Evolutionary conservation across 306 rosid genomes (phyloP), one percentile per base, ranked within the genome.

Genomic region (Casuarina glauca): DNA sequence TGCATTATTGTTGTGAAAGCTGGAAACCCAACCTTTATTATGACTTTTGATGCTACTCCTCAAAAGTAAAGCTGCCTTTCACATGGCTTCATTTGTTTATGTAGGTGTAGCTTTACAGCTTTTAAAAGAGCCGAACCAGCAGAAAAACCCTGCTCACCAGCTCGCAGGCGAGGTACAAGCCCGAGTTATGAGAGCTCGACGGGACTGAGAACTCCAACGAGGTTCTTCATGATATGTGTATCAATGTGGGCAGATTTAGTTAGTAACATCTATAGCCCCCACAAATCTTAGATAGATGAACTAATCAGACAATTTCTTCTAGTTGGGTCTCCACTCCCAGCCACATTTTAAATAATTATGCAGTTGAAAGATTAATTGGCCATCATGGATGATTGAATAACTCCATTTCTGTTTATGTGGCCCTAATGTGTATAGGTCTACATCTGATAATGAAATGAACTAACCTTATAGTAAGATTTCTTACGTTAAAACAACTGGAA

Each of bases 1-100:
- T 86, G 85, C 73, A 92, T 84, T 72, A 82, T 85, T 88, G 67
- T 77, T 76, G 79, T 72, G 39, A 84, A 87, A 90, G 97, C 58
- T 68, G 38, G 82, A 74, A 55, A 72, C 81, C 77, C 82, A 49
- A 61, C 74, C 82, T 73, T 81, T 73, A 63, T 62, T 13, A 78
- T 50, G 76, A 75, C 85, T 84, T 80, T 78, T 86, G 71, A 78
- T 69, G 72, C 77, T 80, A 78, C 72, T 44, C 84, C 83, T 75
- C 75, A 68, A 85, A 75, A 85, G 84, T 79, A 88, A 91, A 85
- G 93, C 91, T 86, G 85, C 78, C 62, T 78, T 82, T 76, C 92
- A 86, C 97, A 85, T 90, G 95, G 73, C 83, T 35, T 68, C 76
- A 81, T 88, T 86, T 82, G 74, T 88, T 82, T 91, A 82, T 83